Evolutionary conservation across 192 early-diverging fungal species (phyloP).

Genomic region (Coemansia sp.): DNA sequence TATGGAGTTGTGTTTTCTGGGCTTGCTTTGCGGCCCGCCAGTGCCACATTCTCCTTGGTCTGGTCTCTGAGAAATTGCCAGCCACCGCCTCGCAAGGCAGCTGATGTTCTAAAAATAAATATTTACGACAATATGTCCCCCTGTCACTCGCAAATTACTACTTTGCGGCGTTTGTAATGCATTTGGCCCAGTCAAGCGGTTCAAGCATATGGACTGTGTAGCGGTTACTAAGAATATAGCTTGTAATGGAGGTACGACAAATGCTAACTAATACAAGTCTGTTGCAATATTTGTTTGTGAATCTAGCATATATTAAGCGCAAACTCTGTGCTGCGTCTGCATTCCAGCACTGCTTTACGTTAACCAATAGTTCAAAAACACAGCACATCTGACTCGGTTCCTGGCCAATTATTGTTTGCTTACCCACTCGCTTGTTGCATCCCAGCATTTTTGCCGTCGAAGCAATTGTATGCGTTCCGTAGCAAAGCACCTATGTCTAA

Average conservation of each 20-base stretch:
- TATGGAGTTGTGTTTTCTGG: background rate
- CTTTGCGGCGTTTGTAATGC: background rate
- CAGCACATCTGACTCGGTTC: background rate
- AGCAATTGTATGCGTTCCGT: background rate
- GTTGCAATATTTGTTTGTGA: background rate
- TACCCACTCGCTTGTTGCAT: background rate
- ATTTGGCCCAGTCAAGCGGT: background rate
- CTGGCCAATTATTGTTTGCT: background rate
- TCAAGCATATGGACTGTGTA: background rate
- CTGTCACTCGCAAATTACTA: background rate
- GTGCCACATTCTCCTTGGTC: slow-evolving; percentile 6
- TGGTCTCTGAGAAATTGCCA: background rate
- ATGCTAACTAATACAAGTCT: background rate
- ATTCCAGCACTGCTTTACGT: background rate
- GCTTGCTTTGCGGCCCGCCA: background rate
- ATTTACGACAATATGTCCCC: background rate
- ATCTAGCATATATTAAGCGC: background rate
- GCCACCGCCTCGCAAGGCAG: slow-evolving; percentile 4
- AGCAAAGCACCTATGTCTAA: background rate
- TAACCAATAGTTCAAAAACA: background rate
- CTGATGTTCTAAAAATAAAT: slow-evolving; percentile 11
- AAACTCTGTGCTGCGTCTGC: background rate
- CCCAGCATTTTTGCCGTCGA: background rate
- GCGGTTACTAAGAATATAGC: background rate
- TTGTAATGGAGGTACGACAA: background rate